Evolutionary conservation across 768 basidiomycete genomes (phyloP).

Genomic region (Clitopilus hobsonii): DNA sequence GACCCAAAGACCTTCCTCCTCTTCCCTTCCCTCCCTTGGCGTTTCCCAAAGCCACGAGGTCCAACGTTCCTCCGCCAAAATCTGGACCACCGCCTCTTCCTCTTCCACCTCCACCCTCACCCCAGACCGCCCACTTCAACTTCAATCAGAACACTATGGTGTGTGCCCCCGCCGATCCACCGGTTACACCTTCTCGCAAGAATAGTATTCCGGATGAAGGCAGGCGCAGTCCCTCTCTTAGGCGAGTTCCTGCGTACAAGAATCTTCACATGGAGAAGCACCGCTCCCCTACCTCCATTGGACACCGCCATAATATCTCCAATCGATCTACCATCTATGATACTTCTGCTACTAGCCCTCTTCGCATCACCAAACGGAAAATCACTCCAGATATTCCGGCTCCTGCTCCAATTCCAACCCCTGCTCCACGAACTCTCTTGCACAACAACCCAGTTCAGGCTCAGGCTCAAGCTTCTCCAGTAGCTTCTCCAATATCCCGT

Average conservation of each 20-base stretch:
- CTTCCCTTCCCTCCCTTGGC: background rate
- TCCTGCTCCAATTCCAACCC: too few relatives aligned
- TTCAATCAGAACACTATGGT: too few relatives aligned
- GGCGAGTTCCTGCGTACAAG: conserved; percentile 4
- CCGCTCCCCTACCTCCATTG: too few relatives aligned
- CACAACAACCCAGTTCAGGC: too few relatives aligned
- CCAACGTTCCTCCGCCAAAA: background rate
- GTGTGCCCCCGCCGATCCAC: background rate
- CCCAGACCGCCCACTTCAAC: too few relatives aligned
- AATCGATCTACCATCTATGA: too few relatives aligned
- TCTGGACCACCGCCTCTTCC: background rate
- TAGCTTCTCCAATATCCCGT: too few relatives aligned
- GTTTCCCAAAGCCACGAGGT: background rate
- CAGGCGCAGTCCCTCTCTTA: conserved; percentile 7
- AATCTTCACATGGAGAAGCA: conserved; percentile 7
- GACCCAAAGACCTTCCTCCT: background rate
- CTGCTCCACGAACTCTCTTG: too few relatives aligned
- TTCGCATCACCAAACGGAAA: conserved; percentile 15
- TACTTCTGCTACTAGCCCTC: conserved; percentile 8
- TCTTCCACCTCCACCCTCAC: background rate
- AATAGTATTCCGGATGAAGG: too few relatives aligned
- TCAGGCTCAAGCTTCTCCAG: background rate
- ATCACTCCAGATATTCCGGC: background rate
- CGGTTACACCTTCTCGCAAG: background rate
- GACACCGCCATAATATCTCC: too few relatives aligned